These are phyloP conservation scores for Claviceps sp. DNA, from an alignment of 2,329 filamentous ascomycete genomes.

Conservation along the genomic window DNA sequence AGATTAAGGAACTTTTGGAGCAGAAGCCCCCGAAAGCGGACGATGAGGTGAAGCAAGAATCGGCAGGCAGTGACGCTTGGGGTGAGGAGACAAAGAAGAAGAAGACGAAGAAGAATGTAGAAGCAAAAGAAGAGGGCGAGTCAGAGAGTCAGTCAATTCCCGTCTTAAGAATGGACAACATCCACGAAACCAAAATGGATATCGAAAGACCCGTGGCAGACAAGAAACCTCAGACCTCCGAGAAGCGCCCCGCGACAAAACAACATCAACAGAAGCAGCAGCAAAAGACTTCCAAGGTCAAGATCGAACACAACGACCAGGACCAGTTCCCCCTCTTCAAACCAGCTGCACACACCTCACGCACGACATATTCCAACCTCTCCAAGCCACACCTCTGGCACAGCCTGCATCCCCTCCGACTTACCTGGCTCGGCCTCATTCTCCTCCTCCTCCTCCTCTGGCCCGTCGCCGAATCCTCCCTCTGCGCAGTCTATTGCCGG, in stretches of 20 bases:
- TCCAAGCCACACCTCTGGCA: constrained; percentile 34
- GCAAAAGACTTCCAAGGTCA: neutral
- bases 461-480: constrained; percentile 38
- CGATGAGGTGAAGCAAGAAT: neutral
- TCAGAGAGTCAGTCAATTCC: constrained; percentile 29
- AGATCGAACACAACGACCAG: constrained; percentile 2
- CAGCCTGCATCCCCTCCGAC: constrained; percentile 28
- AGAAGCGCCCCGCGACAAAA: neutral
- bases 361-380: constrained; percentile 26
- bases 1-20: constrained; percentile 14
- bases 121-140: constrained; percentile 6
- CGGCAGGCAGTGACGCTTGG: neutral
- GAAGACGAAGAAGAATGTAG: neutral
- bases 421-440: constrained; percentile 35
- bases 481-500: constrained; percentile 41
- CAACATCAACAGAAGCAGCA: neutral
- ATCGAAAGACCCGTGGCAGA: constrained; percentile 38
- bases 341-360: constrained; percentile 2
- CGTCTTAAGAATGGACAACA: constrained; percentile 38
- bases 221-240: constrained; percentile 6
- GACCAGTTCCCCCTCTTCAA: constrained; percentile 5
- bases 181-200: constrained; percentile 41
- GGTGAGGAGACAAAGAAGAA: constrained; percentile 8
- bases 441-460: constrained; percentile 34
- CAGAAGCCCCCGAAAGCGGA: constrained; percentile 13